Percentiles rank a stretch among this genome's conserved stretches.
These are phyloP conservation scores for Lupinus albus DNA, from an alignment of 306 rosid species.

Conservation along the genomic window DNA sequence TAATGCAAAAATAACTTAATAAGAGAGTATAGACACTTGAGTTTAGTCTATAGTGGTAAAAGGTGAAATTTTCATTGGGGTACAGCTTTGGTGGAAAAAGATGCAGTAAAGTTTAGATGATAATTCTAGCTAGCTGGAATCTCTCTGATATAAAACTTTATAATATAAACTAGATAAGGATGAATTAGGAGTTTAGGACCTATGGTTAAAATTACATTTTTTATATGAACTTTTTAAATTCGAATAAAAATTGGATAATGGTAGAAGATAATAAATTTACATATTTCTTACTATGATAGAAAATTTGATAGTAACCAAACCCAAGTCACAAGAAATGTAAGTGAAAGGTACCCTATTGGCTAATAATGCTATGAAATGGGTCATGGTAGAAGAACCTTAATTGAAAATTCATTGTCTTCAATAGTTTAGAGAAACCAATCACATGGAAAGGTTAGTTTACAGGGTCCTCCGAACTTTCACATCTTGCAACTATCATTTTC, in stretches of 20 bases:
- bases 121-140: conserved; percentile 23
- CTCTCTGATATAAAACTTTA: conserved; percentile 8
- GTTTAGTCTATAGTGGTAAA: conserved; percentile 26
- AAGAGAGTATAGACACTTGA: conserved; percentile 25
- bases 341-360: no score
- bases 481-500: conserved; percentile 46
- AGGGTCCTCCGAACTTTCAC: conserved; percentile 19
- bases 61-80: conserved; percentile 19
- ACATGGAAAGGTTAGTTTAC: conserved; percentile 19
- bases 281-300: no score
- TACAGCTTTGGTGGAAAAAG: conserved; percentile 27
- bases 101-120: conserved; percentile 33
- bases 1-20: conserved; percentile 26
- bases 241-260: no score
- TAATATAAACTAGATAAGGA: not conserved
- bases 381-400: conserved; percentile 15
- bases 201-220: no score
- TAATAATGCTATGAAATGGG: conserved; percentile 18
- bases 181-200: not conserved
- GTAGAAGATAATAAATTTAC: no score
- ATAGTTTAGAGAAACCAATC: conserved; percentile 4
- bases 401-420: not conserved
- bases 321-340: no score
- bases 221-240: no score
- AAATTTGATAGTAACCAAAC: no score